Conservation (phyloP, 129 eudicot species). For the Pseudognaphalium luteoalbum region DNA sequence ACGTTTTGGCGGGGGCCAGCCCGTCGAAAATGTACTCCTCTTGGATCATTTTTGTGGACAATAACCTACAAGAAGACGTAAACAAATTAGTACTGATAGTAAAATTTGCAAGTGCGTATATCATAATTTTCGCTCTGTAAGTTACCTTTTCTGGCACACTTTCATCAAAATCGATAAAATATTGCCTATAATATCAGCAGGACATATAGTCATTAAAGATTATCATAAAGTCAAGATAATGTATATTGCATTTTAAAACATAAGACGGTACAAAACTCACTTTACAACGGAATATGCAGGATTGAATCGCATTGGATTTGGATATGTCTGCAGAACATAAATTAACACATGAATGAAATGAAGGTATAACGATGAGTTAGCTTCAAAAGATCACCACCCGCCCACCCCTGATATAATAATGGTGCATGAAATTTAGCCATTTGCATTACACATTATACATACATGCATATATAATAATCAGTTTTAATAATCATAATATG, state of each 20-base stretch:
- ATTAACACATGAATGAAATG: not conserved
- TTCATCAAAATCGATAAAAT: slow-evolving; percentile 76
- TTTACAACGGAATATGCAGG: slow-evolving; percentile 92
- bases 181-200: slow-evolving; percentile 68
- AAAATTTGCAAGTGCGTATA: slow-evolving; percentile 7
- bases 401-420: too few relatives aligned
- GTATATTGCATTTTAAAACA: slow-evolving; percentile 9
- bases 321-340: slow-evolving; percentile 60
- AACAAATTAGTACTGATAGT: not conserved
- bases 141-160: slow-evolving; percentile 79
- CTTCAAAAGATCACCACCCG: not conserved
- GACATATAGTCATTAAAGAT: slow-evolving; percentile 20
- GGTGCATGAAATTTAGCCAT: not conserved
- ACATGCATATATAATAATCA: not conserved
- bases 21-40: slow-evolving; percentile 90
- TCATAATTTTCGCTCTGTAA: not conserved
- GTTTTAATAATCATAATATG: not conserved
- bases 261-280: slow-evolving; percentile 50
- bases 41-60: slow-evolving; percentile 66
- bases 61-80: slow-evolving; percentile 51
- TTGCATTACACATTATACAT: not conserved
- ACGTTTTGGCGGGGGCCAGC: slow-evolving; percentile 95
- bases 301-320: slow-evolving; percentile 77
- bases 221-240: not conserved
- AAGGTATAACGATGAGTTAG: not conserved